Percentiles rank a stretch among this genome's conserved stretches.
Conservation (phyloP, 129 eudicot species). For the Pseudognaphalium luteoalbum region DNA sequence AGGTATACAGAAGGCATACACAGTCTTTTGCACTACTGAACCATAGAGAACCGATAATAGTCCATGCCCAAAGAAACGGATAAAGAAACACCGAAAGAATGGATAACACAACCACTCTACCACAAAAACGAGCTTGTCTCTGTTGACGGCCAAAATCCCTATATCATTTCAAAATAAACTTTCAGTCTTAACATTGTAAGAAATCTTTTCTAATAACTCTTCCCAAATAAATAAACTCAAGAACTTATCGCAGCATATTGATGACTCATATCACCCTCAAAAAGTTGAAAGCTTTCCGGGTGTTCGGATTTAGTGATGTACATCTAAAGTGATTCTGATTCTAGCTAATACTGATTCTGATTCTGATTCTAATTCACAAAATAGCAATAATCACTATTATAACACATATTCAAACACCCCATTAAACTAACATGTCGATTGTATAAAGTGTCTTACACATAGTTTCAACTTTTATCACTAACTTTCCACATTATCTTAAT, state of each 20-base stretch:
- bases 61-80: conserved; percentile 96
- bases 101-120: conserved; percentile 82
- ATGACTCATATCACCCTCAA: conserved; percentile 8
- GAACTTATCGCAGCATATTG: background rate
- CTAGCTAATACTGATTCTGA: background rate
- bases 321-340: background rate
- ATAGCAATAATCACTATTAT: background rate
- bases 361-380: background rate
- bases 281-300: conserved; percentile 12
- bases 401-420: background rate
- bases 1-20: conserved; percentile 46
- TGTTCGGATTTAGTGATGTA: background rate
- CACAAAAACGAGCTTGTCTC: conserved; percentile 86
- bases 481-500: background rate
- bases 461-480: background rate
- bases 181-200: background rate
- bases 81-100: conserved; percentile 65
- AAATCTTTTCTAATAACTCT: background rate
- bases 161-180: conserved; percentile 13
- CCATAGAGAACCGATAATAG: conserved; percentile 92
- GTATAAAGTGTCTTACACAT: background rate
- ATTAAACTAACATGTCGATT: background rate
- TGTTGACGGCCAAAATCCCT: conserved; percentile 99
- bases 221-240: background rate
- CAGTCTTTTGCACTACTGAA: conserved; percentile 76